These are phyloP conservation scores for Pseudogymnoascus sp. DNA, from an alignment of 2,329 filamentous ascomycete genomes.

Conservation along the genomic window DNA sequence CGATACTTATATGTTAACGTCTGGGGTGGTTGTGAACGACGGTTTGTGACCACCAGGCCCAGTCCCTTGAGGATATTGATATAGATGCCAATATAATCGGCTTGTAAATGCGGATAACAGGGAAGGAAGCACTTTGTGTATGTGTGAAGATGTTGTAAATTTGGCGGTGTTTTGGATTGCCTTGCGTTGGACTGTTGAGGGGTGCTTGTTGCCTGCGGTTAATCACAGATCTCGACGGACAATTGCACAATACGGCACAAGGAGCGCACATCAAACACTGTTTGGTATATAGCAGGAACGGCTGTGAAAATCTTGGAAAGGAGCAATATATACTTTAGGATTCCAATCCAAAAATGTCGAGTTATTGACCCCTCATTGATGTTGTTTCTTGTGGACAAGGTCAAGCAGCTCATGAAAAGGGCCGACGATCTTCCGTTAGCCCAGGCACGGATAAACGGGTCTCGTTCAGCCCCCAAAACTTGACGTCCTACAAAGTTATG, in stretches of 20 bases:
- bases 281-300: neutral
- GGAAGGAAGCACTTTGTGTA: neutral
- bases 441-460: neutral
- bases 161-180: neutral
- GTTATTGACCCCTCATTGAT: neutral
- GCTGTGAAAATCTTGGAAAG: neutral
- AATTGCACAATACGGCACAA: neutral
- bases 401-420: neutral
- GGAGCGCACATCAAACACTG: neutral
- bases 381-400: neutral
- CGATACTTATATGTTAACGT: neutral
- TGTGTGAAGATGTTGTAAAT: neutral
- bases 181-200: neutral
- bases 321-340: neutral
- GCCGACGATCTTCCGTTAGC: neutral
- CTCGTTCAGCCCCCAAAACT: neutral
- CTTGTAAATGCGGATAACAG: neutral
- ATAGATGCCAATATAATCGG: neutral
- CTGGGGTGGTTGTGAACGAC: neutral
- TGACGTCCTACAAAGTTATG: neutral
- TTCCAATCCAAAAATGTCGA: neutral
- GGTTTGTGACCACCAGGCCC: neutral
- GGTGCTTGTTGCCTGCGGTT: neutral
- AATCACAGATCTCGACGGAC: neutral
- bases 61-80: neutral